Evolutionary conservation across 2,329 filamentous ascomycete genomes (phyloP).

Genomic region (Clonostachys byssicola): DNA sequence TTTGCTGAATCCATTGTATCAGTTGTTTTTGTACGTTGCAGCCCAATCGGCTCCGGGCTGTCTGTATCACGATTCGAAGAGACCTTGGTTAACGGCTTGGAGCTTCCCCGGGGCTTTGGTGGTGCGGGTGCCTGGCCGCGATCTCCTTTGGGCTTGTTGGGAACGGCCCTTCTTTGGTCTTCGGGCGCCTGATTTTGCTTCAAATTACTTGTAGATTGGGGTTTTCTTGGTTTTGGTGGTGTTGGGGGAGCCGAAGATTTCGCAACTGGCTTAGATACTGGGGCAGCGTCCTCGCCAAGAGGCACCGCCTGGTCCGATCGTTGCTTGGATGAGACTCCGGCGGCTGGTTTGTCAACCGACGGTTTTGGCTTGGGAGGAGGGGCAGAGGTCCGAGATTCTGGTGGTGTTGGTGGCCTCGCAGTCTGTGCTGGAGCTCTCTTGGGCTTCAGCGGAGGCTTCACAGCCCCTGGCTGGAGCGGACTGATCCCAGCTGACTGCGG

Average conservation of each 20-base stretch:
- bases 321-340: no score
- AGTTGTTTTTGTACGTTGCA: constrained; percentile 6
- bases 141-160: neutral
- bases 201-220: neutral
- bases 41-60: constrained; percentile 1
- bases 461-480: neutral
- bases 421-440: neutral
- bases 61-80: neutral
- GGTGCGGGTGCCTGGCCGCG: constrained; percentile 25
- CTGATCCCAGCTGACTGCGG: no score
- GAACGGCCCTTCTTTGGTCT: constrained; percentile 13
- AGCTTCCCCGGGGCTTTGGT: constrained; percentile 23
- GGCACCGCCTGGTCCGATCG: no score
- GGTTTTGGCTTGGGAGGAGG: neutral
- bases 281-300: no score
- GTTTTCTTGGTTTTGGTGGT: constrained; percentile 6
- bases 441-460: neutral
- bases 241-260: neutral
- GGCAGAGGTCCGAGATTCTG: neutral
- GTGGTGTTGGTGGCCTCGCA: neutral
- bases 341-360: no score
- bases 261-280: no score
- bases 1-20: constrained; percentile 10
- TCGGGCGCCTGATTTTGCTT: constrained; percentile 25
- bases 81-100: constrained; percentile 6